Evolutionary conservation across 768 basidiomycete genomes (phyloP), one percentile per base, ranked within the genome.

Genomic region (Pseudohyphozyma bogoriensis): DNA sequence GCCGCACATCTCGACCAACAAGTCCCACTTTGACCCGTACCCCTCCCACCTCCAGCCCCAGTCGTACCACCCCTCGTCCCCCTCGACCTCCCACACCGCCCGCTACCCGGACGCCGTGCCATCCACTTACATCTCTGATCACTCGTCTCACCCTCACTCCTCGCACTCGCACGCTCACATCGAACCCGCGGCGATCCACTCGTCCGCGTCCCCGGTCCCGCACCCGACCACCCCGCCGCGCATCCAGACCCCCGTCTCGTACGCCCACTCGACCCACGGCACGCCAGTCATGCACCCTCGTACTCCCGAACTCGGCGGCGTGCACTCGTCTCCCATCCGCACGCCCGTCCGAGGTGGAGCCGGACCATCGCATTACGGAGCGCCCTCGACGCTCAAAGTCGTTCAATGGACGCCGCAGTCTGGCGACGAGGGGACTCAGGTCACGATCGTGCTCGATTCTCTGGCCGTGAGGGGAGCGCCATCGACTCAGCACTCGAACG

Each of bases 401-500:
- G 42, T 66, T 1, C 65, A 63, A 29, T 66, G 65, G 65, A 63
- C 65, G 6, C 65, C 65, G 4, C 58, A 62, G 45, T 44, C 39
- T 32, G 65, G 65, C 16, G 55, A 60, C 3, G 65, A 63, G 24
- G 65, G 61, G 1, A 60, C 61, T 4, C 65, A 63, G 46, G 65
- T 66, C 16, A 66, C 61, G 28, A 55, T 66, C 52, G 49, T 66
- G 29, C 59, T 66, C 55, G 60, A 59, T 42, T 29, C 65, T 1
- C 8, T 29, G n/a, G 65, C 55, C 12, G 16, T 62, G 24, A 37
- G 16, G 16, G 11, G 15, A 33, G 55, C 60, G 3, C 50, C 58
- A 15, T 37, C 54, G 0, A 26, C 51, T 15, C 26, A 37, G n/a
- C 44, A 33, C 28, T 37, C 58, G 2, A 50, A n/a, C 18, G 33